These are phyloP conservation scores for Epichloe gansuensis DNA, from an alignment of 2,329 filamentous ascomycete species.

Conservation along the genomic window DNA sequence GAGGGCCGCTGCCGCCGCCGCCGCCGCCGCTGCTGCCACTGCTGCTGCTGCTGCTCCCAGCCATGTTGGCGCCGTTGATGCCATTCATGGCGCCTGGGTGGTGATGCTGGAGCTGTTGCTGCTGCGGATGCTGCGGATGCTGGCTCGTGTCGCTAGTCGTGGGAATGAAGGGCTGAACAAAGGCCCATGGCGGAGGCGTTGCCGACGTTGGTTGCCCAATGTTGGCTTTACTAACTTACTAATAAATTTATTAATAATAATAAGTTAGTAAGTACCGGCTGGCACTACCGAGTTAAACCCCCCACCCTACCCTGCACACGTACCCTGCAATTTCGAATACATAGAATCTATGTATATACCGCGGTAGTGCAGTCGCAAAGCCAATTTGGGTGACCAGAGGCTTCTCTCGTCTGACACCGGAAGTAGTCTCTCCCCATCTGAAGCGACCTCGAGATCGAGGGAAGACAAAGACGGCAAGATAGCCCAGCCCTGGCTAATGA, in stretches of 20 bases:
- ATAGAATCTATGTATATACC: too few species aligned
- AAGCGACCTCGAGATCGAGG: too few species aligned
- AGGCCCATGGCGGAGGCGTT: slow-evolving; percentile 7
- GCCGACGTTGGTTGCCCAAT: not conserved
- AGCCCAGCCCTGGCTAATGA: too few species aligned
- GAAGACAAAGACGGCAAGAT: too few species aligned
- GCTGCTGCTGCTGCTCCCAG: slow-evolving; percentile 21
- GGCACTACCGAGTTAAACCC: not conserved
- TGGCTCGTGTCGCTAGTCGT: slow-evolving; percentile 1
- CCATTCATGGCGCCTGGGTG: slow-evolving; percentile 30
- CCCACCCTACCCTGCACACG: too few species aligned
- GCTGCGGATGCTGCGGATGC: slow-evolving; percentile 7
- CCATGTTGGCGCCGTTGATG: slow-evolving; percentile 35
- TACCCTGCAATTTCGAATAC: too few species aligned
- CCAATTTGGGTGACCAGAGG: too few species aligned
- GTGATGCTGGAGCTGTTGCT: slow-evolving; percentile 3
- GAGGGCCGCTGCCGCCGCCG: slow-evolving; percentile 11
- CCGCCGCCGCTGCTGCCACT: slow-evolving; percentile 29
- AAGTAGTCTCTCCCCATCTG: too few species aligned
- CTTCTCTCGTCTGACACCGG: too few species aligned
- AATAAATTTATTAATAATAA: too few species aligned
- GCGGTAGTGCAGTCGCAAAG: too few species aligned
- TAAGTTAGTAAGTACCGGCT: not conserved
- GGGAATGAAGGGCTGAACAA: not conserved
- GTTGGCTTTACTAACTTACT: not conserved